phyloP scores from a whole-genome alignment of 2,329 filamentous ascomycete genomes.

The Cladosporium sp. region DNA sequence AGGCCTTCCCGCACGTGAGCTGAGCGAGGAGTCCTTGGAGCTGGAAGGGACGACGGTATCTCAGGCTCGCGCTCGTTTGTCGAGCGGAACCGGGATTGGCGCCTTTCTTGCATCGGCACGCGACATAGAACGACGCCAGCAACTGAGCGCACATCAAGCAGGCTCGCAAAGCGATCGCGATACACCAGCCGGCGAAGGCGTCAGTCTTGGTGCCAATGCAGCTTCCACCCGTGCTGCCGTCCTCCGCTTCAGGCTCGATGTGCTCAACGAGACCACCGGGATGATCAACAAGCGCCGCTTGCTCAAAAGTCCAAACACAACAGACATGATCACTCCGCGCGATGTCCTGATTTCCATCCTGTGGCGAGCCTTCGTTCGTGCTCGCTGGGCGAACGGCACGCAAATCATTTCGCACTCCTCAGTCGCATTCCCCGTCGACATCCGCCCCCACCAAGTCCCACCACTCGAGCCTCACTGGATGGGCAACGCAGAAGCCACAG shows the following conservation, averaged over 20 bases:
- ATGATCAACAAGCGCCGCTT: constrained; percentile 24
- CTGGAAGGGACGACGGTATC: constrained; percentile 5
- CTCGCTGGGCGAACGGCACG: constrained; percentile 13
- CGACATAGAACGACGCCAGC: background rate
- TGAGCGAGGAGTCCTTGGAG: constrained; percentile 21
- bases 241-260: constrained; percentile 24
- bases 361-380: constrained; percentile 25
- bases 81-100: background rate
- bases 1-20: background rate
- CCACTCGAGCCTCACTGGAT: constrained; percentile 20
- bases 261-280: constrained; percentile 18
- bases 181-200: background rate
- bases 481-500: constrained; percentile 22
- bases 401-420: constrained; percentile 2
- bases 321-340: background rate
- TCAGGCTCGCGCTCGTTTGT: constrained; percentile 2
- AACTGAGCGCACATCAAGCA: background rate
- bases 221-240: constrained; percentile 3
- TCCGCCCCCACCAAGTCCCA: constrained; percentile 19
- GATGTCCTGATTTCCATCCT: constrained; percentile 26
- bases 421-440: constrained; percentile 20
- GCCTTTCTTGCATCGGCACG: constrained; percentile 9
- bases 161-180: background rate
- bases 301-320: background rate
- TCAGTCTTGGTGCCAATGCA: too few species aligned